phyloP scores from a whole-genome alignment of 192 early-diverging fungal genomes.

The Paraglomus brasilianum region DNA sequence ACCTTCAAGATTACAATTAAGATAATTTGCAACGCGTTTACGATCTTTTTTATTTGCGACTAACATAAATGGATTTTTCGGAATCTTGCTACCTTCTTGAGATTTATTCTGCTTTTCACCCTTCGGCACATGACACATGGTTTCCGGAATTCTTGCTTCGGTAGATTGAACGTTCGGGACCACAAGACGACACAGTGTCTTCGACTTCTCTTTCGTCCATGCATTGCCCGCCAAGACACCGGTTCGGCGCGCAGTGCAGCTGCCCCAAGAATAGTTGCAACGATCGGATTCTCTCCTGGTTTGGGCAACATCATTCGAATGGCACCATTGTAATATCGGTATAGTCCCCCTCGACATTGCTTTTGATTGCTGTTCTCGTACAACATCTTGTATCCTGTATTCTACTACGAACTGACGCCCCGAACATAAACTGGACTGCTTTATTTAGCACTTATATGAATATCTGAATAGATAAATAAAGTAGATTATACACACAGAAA shows the following conservation, averaged over 20 bases:
- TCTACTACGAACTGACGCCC: background rate
- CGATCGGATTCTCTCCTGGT: too few species aligned
- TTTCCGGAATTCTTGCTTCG: background rate
- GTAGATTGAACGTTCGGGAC: background rate
- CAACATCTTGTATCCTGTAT: too few species aligned
- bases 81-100: too few species aligned
- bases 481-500: too few species aligned
- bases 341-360: background rate
- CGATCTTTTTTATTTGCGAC: constrained; percentile 15
- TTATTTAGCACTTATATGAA: too few species aligned
- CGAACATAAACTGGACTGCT: too few species aligned
- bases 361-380: constrained; percentile 8
- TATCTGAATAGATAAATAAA: too few species aligned
- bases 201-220: background rate
- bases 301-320: too few species aligned
- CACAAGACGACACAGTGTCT: constrained; percentile 1
- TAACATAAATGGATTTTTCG: constrained; percentile 3
- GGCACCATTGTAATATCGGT: background rate
- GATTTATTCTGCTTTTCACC: too few species aligned
- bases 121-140: too few species aligned
- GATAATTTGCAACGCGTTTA: constrained; percentile 2
- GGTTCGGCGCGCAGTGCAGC: background rate
- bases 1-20: background rate
- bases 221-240: constrained; percentile 6
- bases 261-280: too few species aligned